A percentile compares a stretch with the other conserved stretches of the same genome.
phyloP scores from a whole-genome alignment of 441 rosid genomes.

The Metrosideros polymorpha region DNA sequence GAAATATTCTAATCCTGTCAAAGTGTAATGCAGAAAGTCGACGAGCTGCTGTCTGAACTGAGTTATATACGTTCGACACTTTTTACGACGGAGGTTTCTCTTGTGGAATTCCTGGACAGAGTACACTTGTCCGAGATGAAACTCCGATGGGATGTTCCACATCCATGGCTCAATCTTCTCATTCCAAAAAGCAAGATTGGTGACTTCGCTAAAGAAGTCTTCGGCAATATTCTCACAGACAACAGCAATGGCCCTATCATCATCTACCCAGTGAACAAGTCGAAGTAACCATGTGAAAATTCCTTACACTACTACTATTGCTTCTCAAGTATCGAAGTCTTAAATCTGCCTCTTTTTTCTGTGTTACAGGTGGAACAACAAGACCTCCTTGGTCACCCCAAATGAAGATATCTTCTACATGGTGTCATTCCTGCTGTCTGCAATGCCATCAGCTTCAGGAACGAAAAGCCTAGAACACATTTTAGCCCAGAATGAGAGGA shows the following conservation, averaged over 20 bases:
- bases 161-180: conserved; percentile 90
- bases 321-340: not conserved
- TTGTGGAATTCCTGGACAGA: conserved; percentile 68
- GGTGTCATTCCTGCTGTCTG: conserved; percentile 70
- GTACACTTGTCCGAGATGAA: conserved; percentile 61
- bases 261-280: conserved; percentile 70
- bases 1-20: not conserved
- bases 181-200: conserved; percentile 58
- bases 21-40: conserved; percentile 34
- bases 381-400: conserved; percentile 63
- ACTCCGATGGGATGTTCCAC: conserved; percentile 90
- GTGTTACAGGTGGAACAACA: conserved; percentile 68
- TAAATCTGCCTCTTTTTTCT: not conserved
- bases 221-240: conserved; percentile 51
- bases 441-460: conserved; percentile 52
- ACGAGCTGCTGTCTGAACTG: conserved; percentile 48
- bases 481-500: conserved; percentile 41
- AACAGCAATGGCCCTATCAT: conserved; percentile 78
- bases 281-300: conserved; percentile 34
- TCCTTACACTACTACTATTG: not conserved
- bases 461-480: conserved; percentile 43
- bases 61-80: conserved; percentile 62
- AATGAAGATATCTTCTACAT: conserved; percentile 64
- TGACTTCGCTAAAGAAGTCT: conserved; percentile 49
- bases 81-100: conserved; percentile 55